phyloP scores from a whole-genome alignment of 331 rosid genomes.

The Telfairia occidentalis region DNA sequence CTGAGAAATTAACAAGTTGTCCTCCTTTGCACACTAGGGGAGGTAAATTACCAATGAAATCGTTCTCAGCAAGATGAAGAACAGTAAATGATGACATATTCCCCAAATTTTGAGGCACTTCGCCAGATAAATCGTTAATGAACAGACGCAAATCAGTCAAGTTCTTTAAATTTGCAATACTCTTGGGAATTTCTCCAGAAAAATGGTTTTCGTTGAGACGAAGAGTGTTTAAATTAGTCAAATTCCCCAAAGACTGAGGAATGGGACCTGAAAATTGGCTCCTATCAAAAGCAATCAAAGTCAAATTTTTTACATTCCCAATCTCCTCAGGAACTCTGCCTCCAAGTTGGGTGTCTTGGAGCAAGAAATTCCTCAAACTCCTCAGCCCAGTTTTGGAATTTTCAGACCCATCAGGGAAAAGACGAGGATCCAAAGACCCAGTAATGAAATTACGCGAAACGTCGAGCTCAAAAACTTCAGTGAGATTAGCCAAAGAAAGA shows the following conservation, averaged over 20 bases:
- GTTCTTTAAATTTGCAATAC: slow-evolving; percentile 30
- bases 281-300: slow-evolving; percentile 31
- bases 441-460: slow-evolving; percentile 31
- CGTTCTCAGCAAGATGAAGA: slow-evolving; percentile 39
- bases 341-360: slow-evolving; percentile 29
- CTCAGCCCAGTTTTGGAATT: slow-evolving; percentile 26
- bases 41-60: slow-evolving; percentile 43
- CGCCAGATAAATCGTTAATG: slow-evolving; percentile 29
- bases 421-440: slow-evolving; percentile 27
- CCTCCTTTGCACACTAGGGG: slow-evolving; percentile 42
- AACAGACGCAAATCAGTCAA: slow-evolving; percentile 32
- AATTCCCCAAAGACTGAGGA: slow-evolving; percentile 38
- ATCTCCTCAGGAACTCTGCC: slow-evolving; percentile 42
- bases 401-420: slow-evolving; percentile 32
- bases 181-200: slow-evolving; percentile 32
- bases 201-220: slow-evolving; percentile 28
- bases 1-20: slow-evolving; percentile 30
- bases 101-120: slow-evolving; percentile 38
- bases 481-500: slow-evolving; percentile 45
- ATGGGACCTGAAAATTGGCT: slow-evolving; percentile 37
- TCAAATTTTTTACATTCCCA: slow-evolving; percentile 38
- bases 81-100: slow-evolving; percentile 35
- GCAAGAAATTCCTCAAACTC: slow-evolving; percentile 27
- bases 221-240: slow-evolving; percentile 25
- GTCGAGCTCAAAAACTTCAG: slow-evolving; percentile 44